Percentiles rank a stretch among this genome's conserved stretches.
phyloP scores from a whole-genome alignment of 2,329 filamentous ascomycete genomes.

The Fusarium lyarnte region DNA sequence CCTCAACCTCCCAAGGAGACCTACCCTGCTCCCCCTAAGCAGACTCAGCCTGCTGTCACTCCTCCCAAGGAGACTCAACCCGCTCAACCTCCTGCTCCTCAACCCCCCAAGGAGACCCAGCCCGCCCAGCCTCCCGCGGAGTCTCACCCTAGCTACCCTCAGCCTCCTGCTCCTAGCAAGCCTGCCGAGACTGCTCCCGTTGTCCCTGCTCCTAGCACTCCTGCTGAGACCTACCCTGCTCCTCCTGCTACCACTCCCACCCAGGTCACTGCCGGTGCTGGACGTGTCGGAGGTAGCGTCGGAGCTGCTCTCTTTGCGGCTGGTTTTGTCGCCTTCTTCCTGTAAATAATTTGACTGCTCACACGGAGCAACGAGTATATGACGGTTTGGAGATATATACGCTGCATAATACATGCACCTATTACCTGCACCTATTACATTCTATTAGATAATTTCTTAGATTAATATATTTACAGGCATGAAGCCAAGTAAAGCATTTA shows the following conservation, averaged over 20 bases:
- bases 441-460: slow-evolving; percentile 17
- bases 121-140: not conserved
- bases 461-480: slow-evolving; percentile 6
- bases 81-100: not conserved
- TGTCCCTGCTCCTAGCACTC: not conserved
- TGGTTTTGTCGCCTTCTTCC: slow-evolving; percentile 25
- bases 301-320: slow-evolving; percentile 11
- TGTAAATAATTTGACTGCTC: slow-evolving; percentile 24
- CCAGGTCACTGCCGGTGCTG: slow-evolving; percentile 13
- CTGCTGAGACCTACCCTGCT: slow-evolving; percentile 4
- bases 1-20: slow-evolving; percentile 13
- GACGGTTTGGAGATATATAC: slow-evolving; percentile 20
- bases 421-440: slow-evolving; percentile 18
- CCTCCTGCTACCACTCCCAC: slow-evolving; percentile 2
- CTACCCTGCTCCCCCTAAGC: not conserved
- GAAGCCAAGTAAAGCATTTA: not conserved
- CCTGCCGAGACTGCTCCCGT: slow-evolving; percentile 6
- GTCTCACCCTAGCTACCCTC: not conserved
- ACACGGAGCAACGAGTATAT: slow-evolving; percentile 15
- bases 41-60: not conserved
- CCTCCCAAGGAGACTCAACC: not conserved
- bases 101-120: slow-evolving; percentile 11
- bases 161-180: slow-evolving; percentile 7
- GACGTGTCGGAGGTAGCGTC: slow-evolving; percentile 14
- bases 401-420: slow-evolving; percentile 19